A percentile compares a stretch with the other conserved stretches of the same genome.
phyloP scores from a whole-genome alignment of 106 monocot genomes.

The Vanilla planifolia region DNA sequence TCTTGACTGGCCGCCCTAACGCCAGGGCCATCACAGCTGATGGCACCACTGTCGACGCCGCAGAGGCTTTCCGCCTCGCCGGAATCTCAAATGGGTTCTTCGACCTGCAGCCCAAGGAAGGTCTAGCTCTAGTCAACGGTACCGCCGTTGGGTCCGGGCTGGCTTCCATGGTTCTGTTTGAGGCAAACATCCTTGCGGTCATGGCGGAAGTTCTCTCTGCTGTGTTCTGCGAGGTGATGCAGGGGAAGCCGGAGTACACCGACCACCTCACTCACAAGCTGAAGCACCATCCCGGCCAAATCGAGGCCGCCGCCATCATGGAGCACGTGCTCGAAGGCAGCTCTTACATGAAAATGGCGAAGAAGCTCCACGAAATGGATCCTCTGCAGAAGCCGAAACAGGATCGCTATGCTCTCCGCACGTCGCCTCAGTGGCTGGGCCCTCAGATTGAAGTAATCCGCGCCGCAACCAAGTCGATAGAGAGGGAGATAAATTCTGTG shows the following conservation, averaged over 20 bases:
- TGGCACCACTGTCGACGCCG: constrained; percentile 40
- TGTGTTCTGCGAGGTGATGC: constrained; percentile 54
- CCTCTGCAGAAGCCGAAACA: constrained; percentile 49
- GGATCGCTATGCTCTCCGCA: constrained; percentile 62
- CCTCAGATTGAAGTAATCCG: constrained; percentile 84
- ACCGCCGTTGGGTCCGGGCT: constrained; percentile 51
- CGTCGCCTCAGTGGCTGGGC: constrained; percentile 43
- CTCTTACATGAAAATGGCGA: constrained; percentile 37
- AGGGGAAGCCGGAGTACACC: constrained; percentile 49
- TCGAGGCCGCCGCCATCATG: constrained; percentile 58
- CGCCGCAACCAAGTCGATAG: constrained; percentile 34
- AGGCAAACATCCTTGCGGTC: constrained; percentile 42
- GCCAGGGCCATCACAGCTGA: constrained; percentile 41
- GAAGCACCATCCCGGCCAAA: constrained; percentile 64
- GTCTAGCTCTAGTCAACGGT: constrained; percentile 82
- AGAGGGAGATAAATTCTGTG: constrained; percentile 38
- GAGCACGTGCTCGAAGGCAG: constrained; percentile 53
- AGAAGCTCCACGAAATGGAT: constrained; percentile 28
- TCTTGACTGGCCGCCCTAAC: constrained; percentile 80
- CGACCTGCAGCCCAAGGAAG: constrained; percentile 92
- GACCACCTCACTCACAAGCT: constrained; percentile 53
- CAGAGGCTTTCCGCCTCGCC: constrained; percentile 62
- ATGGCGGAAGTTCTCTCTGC: constrained; percentile 40
- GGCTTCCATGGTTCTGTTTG: constrained; percentile 47
- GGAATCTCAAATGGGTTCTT: constrained; percentile 71